Evolutionary conservation across 2,329 filamentous ascomycete species (phyloP), one percentile per base, ranked within the genome.

Genomic region (Penicillium freii): DNA sequence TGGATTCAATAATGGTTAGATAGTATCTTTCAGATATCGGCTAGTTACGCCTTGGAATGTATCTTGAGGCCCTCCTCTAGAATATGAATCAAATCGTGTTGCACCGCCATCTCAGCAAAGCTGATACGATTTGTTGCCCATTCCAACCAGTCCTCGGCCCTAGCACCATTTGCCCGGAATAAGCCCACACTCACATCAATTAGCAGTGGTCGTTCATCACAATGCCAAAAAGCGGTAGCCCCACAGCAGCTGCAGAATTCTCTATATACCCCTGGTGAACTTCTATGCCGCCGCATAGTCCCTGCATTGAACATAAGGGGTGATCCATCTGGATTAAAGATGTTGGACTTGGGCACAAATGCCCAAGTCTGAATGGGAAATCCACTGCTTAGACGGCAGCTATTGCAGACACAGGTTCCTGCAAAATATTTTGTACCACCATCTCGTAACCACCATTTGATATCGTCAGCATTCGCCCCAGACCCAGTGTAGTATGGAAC

Each of bases 301-400:
- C 77, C 78, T 27, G 72, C 64, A 0, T 73, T 67, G 3, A 81
- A 72, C 13, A 64, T 56, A 5, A 78, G 57, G 1, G 71, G 65
- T 21, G 67, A 65, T 15, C 72, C 65, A 47, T 78, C 60, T 33
- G 71, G 59, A 27, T 83, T 75, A 19, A 77, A 71, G 52, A 90
- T 84, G 63, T 87, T 85, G 1, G 73, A 70, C n/a, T 78, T 77
- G 0, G 85, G 85, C 0, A 89, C 74, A 66, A 89, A 90, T 0
- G 84, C 79, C 87, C 87, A 90, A 0, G 81, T 75, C 63, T 87
- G 82, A 46, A 89, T 80, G 55, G 88, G 84, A 61, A 84, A 86
- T 3, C 87, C 86, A 1, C 82, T 80, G 0, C 75, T 72, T 4
- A 85, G 74, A 6, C 87, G 83, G 68, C 87, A 91, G 2, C 84